Percentiles rank a stretch among this genome's conserved stretches.
phyloP scores from a whole-genome alignment of 257 asterid species.

The Ehretia macrophylla region DNA sequence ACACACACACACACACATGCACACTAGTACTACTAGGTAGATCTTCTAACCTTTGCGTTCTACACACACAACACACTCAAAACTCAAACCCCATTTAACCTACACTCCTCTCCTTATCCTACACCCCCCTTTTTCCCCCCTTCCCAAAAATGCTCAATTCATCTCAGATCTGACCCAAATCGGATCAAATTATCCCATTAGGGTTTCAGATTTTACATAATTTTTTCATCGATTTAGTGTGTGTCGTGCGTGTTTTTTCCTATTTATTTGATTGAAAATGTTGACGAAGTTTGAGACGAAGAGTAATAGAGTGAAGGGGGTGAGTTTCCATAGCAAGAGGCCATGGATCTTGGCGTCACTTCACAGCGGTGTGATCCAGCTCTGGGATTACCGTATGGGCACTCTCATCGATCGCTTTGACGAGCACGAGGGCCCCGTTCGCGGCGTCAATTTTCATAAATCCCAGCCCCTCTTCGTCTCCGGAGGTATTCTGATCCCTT shows the following conservation, averaged over 20 bases:
- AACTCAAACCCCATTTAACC: slow-evolving; percentile 6
- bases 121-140: background rate
- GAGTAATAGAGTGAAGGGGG: slow-evolving; percentile 95
- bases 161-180: slow-evolving; percentile 15
- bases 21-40: background rate
- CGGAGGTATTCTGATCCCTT: slow-evolving; percentile 49
- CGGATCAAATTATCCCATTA: slow-evolving; percentile 4
- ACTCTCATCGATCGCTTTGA: slow-evolving; percentile 92
- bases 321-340: slow-evolving; percentile 90
- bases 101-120: slow-evolving; percentile 1
- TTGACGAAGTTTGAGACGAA: slow-evolving; percentile 96
- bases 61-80: background rate
- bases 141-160: slow-evolving; percentile 3
- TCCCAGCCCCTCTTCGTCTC: slow-evolving; percentile 93
- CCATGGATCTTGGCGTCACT: slow-evolving; percentile 99
- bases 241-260: background rate
- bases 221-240: background rate
- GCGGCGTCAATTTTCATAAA: slow-evolving; percentile 83
- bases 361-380: slow-evolving; percentile 98
- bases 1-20: background rate
- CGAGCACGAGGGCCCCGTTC: slow-evolving; percentile 95
- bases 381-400: slow-evolving; percentile 99
- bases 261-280: slow-evolving; percentile 31
- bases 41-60: slow-evolving; percentile 4
- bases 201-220: slow-evolving; percentile 10